A percentile compares a stretch with the other conserved stretches of the same genome.
phyloP scores from a whole-genome alignment of 2,329 filamentous ascomycete genomes.

The Juglanconis oblonga region DNA sequence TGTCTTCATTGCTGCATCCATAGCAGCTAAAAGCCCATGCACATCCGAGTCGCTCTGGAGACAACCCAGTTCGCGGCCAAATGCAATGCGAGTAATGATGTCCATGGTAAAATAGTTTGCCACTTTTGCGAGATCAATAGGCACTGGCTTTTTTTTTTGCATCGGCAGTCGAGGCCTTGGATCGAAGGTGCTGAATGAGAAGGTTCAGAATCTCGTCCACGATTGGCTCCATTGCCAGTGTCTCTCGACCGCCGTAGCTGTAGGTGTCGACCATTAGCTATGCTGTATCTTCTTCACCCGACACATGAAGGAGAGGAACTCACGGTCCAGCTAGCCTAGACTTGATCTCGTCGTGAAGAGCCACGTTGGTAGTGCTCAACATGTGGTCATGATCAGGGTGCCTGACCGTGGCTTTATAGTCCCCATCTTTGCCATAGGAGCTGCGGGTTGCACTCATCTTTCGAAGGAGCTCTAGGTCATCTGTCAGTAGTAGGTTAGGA shows the following conservation, averaged over 20 bases:
- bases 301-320: neutral
- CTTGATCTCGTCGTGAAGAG: slow-evolving; percentile 29
- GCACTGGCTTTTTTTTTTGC: neutral
- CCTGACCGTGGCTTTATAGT: neutral
- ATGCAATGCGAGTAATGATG: slow-evolving; percentile 45
- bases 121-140: slow-evolving; percentile 42
- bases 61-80: slow-evolving; percentile 44
- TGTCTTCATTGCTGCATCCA: slow-evolving; percentile 32
- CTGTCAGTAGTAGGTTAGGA: slow-evolving; percentile 33
- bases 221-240: slow-evolving; percentile 23
- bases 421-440: slow-evolving; percentile 24
- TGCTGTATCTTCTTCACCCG: neutral
- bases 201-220: neutral
- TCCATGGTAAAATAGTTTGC: slow-evolving; percentile 49
- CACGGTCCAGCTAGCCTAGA: slow-evolving; percentile 9
- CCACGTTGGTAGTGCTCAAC: slow-evolving; percentile 19
- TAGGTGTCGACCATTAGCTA: neutral
- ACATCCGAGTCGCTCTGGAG: slow-evolving; percentile 40
- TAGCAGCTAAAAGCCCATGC: slow-evolving; percentile 40
- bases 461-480: slow-evolving; percentile 29
- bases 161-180: neutral
- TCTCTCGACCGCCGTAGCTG: slow-evolving; percentile 28
- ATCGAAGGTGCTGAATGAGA: neutral
- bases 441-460: slow-evolving; percentile 27
- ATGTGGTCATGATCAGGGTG: slow-evolving; percentile 4